Evolutionary conservation across 129 eudicot species (phyloP).

Genomic region (Flaveria robusta): DNA sequence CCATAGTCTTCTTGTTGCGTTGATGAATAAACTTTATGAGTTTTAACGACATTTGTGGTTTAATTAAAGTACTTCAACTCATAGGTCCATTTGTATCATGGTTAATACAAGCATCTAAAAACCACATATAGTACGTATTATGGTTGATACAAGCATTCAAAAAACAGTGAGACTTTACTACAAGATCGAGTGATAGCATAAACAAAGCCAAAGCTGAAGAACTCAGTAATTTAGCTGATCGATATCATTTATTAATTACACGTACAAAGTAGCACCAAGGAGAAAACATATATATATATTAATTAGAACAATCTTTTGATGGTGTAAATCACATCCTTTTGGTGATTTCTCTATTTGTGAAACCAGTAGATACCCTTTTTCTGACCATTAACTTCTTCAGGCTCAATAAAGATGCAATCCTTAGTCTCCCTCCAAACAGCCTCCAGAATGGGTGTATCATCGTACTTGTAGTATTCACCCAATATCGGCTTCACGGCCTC

Average conservation of each 20-base stretch:
- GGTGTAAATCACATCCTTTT: not conserved
- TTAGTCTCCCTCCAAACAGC: conserved; percentile 42
- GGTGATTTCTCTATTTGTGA: conserved; percentile 12
- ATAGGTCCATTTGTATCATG: too few relatives aligned
- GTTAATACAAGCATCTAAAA: too few relatives aligned
- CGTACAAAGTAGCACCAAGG: conserved; percentile 5
- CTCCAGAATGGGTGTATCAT: conserved; percentile 35
- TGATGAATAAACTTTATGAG: too few relatives aligned
- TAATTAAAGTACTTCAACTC: too few relatives aligned
- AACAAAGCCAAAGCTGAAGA: conserved; percentile 3
- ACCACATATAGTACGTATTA: not conserved
- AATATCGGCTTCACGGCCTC: conserved; percentile 32
- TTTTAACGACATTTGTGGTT: too few relatives aligned
- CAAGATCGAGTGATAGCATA: not conserved
- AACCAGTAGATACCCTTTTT: conserved; percentile 39
- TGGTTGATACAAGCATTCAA: not conserved
- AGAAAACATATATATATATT: not conserved
- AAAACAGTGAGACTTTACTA: not conserved
- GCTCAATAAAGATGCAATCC: conserved; percentile 39
- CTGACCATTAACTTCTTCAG: conserved; percentile 30
- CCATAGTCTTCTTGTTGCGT: too few relatives aligned
- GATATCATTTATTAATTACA: not conserved
- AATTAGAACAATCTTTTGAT: not conserved
- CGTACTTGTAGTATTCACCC: conserved; percentile 39
- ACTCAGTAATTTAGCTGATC: not conserved